phyloP scores from a whole-genome alignment of 163 green algal genomes.

The Scenedesmus sp. region DNA sequence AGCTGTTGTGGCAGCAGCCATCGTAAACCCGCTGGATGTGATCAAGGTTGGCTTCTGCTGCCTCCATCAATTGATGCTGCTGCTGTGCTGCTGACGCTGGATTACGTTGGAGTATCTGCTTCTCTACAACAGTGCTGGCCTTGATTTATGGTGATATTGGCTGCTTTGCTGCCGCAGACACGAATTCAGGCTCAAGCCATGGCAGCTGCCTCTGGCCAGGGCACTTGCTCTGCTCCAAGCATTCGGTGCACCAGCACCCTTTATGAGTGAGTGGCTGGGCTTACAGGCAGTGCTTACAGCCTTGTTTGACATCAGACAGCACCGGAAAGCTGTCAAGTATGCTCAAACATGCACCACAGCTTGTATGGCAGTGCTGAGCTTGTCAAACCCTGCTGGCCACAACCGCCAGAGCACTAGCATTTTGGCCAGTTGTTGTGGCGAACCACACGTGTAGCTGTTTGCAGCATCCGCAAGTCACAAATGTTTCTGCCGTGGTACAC shows the following conservation, averaged over 20 bases:
- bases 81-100: neutral
- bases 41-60: conserved; percentile 80
- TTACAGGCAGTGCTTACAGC: neutral
- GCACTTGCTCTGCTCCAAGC: neutral
- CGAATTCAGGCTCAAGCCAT: conserved; percentile 55
- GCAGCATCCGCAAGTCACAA: too few species aligned
- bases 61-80: neutral
- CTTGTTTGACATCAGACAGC: neutral
- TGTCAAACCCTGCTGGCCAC: too few species aligned
- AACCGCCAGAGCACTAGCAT: too few species aligned
- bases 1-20: conserved; percentile 79
- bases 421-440: too few species aligned
- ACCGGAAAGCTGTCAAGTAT: neutral
- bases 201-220: conserved; percentile 4
- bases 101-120: neutral
- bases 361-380: neutral
- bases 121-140: neutral
- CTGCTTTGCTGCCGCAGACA: conserved; percentile 35
- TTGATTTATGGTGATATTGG: neutral
- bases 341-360: neutral
- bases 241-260: conserved; percentile 41
- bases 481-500: too few species aligned
- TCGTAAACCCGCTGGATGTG: conserved; percentile 94
- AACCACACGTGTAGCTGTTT: too few species aligned
- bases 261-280: conserved; percentile 50